Base-by-base conservation (phyloP, 1,284 basidiomycete genomes). In the Boletellus sp. region DNA sequence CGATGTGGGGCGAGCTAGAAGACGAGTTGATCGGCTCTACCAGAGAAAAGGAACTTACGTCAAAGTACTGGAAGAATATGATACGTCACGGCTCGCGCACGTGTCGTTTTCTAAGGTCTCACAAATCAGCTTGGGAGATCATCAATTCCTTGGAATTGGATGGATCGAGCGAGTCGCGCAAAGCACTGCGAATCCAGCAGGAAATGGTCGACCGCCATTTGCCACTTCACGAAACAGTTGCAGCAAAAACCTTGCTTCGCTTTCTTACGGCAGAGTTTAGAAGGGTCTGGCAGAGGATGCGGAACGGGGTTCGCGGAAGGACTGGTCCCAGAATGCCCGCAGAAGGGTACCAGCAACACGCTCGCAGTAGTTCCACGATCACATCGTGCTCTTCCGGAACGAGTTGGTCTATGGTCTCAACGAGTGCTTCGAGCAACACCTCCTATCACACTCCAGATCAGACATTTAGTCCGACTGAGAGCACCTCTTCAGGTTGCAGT, bases 1-100 rank as follows among this genome's bases (percentile, higher is more conserved):
- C 65, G 1, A 65, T 68, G 66, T 64, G 62, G 62, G 60, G 60
- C 33, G 44, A 62, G 26, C 21, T 59, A 19, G 46, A 63, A 66
- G 33, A 57, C 61, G 13, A 54, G 41, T 35, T 56, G 53, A 19
- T 65, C 60, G 57, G 51, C 30, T 36, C 12, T 4, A 4, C 13
- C 42, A 62, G 57, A 28, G 62, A 60, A 52, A 18, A 40, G 18
- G 44, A 63, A 1, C 55, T 59, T 8, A 12, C 19, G 10, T 51
- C 55, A 16, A 30, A 26, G n/a, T 50, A 52, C 48, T 60, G 58
- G 58, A 42, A 51, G 15, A 46, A 39, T 11, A 63, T 59, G 58
- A 49, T 61, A 8, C 7, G 1, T n/a, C 38, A 32, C 2, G 59
- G 61, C 19, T 63, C 59, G 1, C 47, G 37, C 18, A 50, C 38